These are phyloP conservation scores for Trichoderma sp. DNA, from an alignment of 2,329 filamentous ascomycete species.

Conservation along the genomic window DNA sequence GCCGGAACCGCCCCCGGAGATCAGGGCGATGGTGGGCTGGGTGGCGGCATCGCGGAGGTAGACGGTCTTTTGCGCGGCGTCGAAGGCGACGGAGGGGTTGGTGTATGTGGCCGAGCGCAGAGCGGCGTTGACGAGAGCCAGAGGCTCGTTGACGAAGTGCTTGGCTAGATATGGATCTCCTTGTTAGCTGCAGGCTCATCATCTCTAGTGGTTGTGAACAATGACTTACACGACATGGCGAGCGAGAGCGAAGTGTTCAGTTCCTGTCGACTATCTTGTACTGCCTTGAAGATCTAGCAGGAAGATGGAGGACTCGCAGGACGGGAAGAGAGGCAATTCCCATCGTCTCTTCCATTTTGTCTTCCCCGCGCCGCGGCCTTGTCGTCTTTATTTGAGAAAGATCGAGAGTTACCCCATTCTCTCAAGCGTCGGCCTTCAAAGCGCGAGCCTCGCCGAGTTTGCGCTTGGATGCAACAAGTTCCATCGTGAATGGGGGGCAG, in stretches of 20 bases:
- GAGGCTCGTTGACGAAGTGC: conserved; percentile 33
- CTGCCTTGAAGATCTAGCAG: no score
- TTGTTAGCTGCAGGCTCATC: not conserved
- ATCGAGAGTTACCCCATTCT: conserved; percentile 24
- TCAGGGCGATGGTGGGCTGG: conserved; percentile 40
- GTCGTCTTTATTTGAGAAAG: not conserved
- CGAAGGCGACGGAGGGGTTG: conserved; percentile 37
- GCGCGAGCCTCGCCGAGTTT: not conserved
- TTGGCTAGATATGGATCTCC: conserved; percentile 27
- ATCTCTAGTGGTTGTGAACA: not conserved
- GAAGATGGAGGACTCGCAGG: no score
- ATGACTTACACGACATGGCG: conserved; percentile 20
- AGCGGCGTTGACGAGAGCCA: conserved; percentile 33
- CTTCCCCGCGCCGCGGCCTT: conserved; percentile 12
- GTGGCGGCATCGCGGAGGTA: conserved; percentile 31
- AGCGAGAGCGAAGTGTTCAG: not conserved
- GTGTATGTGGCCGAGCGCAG: conserved; percentile 36
- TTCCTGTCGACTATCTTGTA: not conserved
- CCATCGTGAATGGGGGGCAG: conserved; percentile 22
- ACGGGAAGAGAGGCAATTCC: not conserved
- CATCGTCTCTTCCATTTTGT: not conserved
- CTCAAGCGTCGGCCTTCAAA: not conserved
- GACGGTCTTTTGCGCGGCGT: conserved; percentile 36
- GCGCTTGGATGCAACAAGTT: not conserved
- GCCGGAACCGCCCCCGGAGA: conserved; percentile 66